phyloP scores from a whole-genome alignment of 768 basidiomycete genomes.

The Sarcodon aspratus region DNA sequence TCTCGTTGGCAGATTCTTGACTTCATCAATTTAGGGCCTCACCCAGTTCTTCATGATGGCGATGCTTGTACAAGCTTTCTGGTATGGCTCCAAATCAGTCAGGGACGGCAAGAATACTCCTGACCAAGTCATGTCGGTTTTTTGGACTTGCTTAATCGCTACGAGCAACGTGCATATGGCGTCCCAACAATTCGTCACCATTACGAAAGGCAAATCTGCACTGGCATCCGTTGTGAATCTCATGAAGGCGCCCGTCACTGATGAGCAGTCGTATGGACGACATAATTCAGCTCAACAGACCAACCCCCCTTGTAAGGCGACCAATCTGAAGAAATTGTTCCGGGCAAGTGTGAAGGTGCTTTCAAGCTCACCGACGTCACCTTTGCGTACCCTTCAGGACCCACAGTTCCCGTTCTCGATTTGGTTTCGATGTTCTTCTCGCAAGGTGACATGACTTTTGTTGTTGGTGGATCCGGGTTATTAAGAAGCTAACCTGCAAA shows the following conservation, averaged over 20 bases:
- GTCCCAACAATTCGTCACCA: conserved; percentile 66
- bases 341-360: conserved; percentile 57
- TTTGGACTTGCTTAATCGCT: conserved; percentile 94
- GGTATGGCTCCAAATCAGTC: conserved; percentile 91
- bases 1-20: not conserved
- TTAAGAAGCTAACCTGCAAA: conserved; percentile 35
- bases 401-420: conserved; percentile 43
- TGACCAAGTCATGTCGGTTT: conserved; percentile 87
- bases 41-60: conserved; percentile 77
- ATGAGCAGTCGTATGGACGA: not conserved
- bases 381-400: conserved; percentile 68
- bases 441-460: conserved; percentile 63
- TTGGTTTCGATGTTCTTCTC: conserved; percentile 60
- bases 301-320: conserved; percentile 8
- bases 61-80: conserved; percentile 96
- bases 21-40: conserved; percentile 33
- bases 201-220: conserved; percentile 77
- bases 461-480: conserved; percentile 66
- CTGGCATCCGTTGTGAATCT: conserved; percentile 59
- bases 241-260: conserved; percentile 28
- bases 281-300: conserved; percentile 5
- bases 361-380: conserved; percentile 46
- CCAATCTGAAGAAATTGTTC: conserved; percentile 52
- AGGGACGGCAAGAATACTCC: conserved; percentile 53
- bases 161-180: conserved; percentile 80